Percentiles rank a stretch among this genome's conserved stretches.
Evolutionary conservation across 2,329 filamentous ascomycete species (phyloP).

Genomic region (Penicillium sp.): DNA sequence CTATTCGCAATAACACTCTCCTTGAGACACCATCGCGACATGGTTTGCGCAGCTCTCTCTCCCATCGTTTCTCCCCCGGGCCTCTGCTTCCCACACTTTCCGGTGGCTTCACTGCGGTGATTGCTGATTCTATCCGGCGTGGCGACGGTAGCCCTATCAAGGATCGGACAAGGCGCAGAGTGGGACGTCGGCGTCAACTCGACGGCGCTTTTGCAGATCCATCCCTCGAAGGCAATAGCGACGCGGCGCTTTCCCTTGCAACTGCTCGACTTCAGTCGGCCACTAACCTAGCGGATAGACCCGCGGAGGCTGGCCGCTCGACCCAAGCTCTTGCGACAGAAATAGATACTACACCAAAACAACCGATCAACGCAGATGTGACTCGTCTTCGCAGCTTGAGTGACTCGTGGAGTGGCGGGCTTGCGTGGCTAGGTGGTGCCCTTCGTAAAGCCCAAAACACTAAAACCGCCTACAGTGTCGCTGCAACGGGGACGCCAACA

Average conservation of each 20-base stretch:
- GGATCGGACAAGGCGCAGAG: conserved; percentile 26
- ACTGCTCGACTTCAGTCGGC: conserved; percentile 28
- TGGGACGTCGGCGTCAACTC: conserved; percentile 27
- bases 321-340: conserved; percentile 22
- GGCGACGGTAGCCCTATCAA: conserved; percentile 46
- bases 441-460: conserved; percentile 19
- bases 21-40: conserved; percentile 38
- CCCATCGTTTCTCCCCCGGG: conserved; percentile 54
- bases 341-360: conserved; percentile 3
- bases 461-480: conserved; percentile 6
- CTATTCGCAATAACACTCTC: conserved; percentile 25
- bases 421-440: conserved; percentile 36
- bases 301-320: conserved; percentile 19
- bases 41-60: conserved; percentile 47
- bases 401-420: conserved; percentile 35
- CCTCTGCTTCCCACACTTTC: conserved; percentile 60
- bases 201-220: conserved; percentile 24
- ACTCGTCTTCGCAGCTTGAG: conserved; percentile 36
- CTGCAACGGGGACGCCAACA: conserved; percentile 11
- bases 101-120: conserved; percentile 59
- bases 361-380: conserved; percentile 14
- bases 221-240: conserved; percentile 16
- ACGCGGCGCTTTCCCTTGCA: conserved; percentile 20
- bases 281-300: conserved; percentile 17
- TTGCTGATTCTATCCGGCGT: conserved; percentile 62